These are phyloP conservation scores for Salvia miltiorrhiza DNA, from an alignment of 257 asterid genomes.

Conservation along the genomic window DNA sequence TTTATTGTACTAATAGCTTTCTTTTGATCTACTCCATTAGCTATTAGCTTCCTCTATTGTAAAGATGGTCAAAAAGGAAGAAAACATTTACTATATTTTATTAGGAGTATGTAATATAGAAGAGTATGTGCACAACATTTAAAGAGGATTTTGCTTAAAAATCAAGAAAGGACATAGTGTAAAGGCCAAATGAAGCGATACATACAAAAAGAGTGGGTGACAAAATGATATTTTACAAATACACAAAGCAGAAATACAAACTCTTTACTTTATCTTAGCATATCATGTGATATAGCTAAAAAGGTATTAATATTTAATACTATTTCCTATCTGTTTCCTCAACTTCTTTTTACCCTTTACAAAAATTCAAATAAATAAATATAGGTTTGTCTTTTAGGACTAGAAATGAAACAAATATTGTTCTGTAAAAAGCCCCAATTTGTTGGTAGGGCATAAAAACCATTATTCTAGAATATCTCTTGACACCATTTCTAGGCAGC, in stretches of 20 bases:
- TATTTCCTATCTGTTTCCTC: neutral
- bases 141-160: conserved; percentile 18
- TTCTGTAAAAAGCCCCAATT: conserved; percentile 18
- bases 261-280: conserved; percentile 19
- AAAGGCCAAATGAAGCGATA: conserved; percentile 24
- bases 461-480: neutral
- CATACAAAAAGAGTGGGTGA: conserved; percentile 24
- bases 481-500: conserved; percentile 1
- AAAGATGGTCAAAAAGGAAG: conserved; percentile 15
- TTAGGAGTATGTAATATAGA: no score
- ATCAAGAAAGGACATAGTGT: conserved; percentile 31
- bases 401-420: neutral
- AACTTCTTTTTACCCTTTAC: neutral
- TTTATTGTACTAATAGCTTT: neutral
- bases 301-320: neutral
- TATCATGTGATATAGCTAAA: conserved; percentile 18
- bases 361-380: neutral
- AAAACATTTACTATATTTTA: no score
- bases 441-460: neutral
- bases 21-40: neutral
- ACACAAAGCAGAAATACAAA: conserved; percentile 5
- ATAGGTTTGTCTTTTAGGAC: conserved; percentile 21
- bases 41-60: neutral
- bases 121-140: neutral
- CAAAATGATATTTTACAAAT: conserved; percentile 11